Evolutionary conservation across 306 rosid species (phyloP), one percentile per base, ranked within the genome.

Genomic region (Calophaca sinica): DNA sequence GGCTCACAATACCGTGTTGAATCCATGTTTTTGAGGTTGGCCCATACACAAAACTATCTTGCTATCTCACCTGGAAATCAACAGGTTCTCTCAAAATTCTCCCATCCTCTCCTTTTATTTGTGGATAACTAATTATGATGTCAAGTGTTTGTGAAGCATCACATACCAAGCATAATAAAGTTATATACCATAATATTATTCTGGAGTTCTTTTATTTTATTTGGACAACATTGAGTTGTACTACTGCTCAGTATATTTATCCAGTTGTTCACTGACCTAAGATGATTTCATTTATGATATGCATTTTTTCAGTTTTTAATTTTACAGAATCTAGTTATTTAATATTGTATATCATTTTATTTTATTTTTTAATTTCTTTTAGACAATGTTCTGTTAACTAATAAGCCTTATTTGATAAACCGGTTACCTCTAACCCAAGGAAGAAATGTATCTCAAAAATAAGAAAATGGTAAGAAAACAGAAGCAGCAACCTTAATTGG

Each of bases 1-100:
- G 98, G 97, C 65, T 94, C 98, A 28, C 98, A 94, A 83, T 89
- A 89, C 50, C 98, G 97, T 57, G 97, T 94, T 60, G 98, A 94
- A 79, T 94, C 98, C 57, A 94, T 94, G 97, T 80, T 91, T 77
- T 80, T 94, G 82, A 94, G 97, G 83, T 80, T 94, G 88, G 93
- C 97, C 31, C 98, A 89, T 78, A 81, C 88, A 35, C 98, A 94
- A 79, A 94, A 94, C 81, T 94, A 89, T 84, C 83, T 94, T 72
- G 93, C 96, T 54, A 81, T 94, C 70, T 94, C 97, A 61, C 98
- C 98, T 14, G 96, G 98, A 80, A 86, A 74, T 42, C 89, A 88
- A 80, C 98, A 89, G 96, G 98, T 93, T 54, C 77, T 13, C 69
- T 11, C 52, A 54, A 46, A 53, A 8, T 68, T 62, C 50, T 61